These are phyloP conservation scores for Suhomyces kilbournensis DNA, from an alignment of 805 yeast species.

Conservation along the genomic window DNA sequence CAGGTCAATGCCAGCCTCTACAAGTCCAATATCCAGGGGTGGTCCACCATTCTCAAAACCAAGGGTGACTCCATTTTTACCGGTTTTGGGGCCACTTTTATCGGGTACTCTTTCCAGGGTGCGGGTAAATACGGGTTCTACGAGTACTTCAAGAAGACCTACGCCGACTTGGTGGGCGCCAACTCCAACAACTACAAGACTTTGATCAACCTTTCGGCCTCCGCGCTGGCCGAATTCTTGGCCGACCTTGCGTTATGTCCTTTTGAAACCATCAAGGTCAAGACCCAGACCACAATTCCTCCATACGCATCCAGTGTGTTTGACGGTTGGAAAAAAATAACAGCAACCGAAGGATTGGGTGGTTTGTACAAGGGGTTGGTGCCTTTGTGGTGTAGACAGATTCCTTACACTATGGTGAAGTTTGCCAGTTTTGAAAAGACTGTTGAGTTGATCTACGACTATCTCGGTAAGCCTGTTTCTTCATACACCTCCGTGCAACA, in stretches of 20 bases:
- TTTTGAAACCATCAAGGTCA: conserved; percentile 91
- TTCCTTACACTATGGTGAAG: conserved; percentile 98
- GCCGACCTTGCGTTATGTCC: conserved; percentile 93
- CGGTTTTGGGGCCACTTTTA: conserved; percentile 87
- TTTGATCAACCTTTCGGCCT: conserved; percentile 72
- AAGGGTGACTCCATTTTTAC: conserved; percentile 83
- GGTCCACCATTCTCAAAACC: conserved; percentile 65
- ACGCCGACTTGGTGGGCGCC: conserved; percentile 64
- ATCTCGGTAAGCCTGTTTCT: conserved; percentile 67
- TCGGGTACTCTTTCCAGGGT: conserved; percentile 95
- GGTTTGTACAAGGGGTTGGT: conserved; percentile 85
- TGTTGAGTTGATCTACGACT: conserved; percentile 73
- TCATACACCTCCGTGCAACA: conserved; percentile 74
- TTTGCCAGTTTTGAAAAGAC: conserved; percentile 93
- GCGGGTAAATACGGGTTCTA: conserved; percentile 97
- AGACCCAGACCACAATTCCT: conserved; percentile 89
- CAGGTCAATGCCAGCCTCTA: conserved; percentile 80
- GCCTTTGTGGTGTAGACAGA: conserved; percentile 94
- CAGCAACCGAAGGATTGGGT: conserved; percentile 64
- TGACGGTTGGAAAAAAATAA: conserved; percentile 66
- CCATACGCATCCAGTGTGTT: conserved; percentile 66
- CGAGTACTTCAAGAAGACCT: conserved; percentile 82
- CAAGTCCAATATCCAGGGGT: conserved; percentile 77
- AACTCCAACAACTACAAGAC: conserved; percentile 66
- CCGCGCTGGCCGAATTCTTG: conserved; percentile 90